Base-by-base conservation (phyloP, 208 protist genomes). In the Acanthamoeba triangularis region DNA sequence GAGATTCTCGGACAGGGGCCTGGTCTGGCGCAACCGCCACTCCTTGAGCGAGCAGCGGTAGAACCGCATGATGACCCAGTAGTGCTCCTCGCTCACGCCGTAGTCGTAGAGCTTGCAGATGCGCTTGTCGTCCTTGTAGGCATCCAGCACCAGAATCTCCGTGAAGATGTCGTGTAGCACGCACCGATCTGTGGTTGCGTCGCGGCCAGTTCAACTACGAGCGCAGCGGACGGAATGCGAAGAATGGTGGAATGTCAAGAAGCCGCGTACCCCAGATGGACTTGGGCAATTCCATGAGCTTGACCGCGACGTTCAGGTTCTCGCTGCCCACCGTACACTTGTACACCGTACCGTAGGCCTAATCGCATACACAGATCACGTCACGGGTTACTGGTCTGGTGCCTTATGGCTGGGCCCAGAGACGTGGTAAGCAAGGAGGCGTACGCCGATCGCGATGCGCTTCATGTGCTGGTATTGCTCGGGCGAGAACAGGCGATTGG, bases 11-110 rank as follows among this genome's bases (percentile, higher is more conserved):
- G 91, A 23, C 18, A 97, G 85, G 23, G 95, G 95, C 90, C 30
- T 33, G 37, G 84, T 97, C 95, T 98, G 96, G 90, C 96, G 96
- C 10, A 96, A 20, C 49, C 98, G 80, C 97, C 97, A 98, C 44
- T 96, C 95, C 69, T 96, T 96, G 28, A 98, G 95, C 16, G 44
- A 93, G 44, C 92, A 97, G 37, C 93, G 88, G 63, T 98, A 98
- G 8, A 87, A 90, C 63, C 97, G 98, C 97, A 98, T 98, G n/a
- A 98, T 96, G 7, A 98, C 97, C 95, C 97, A 98, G 92, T 98
- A 98, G 91, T 98, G 84, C 87, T 98, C 96, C 54, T 96, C 85
- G 76, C 96, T 97, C 20, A 98, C 96, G 76, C 98, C 98, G 95
- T 98, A 98, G 61, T 98, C 97, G 96, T 98, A 94, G 95, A 98